Conservation (phyloP, 768 basidiomycete species). For the Tricholoma terreum region DNA sequence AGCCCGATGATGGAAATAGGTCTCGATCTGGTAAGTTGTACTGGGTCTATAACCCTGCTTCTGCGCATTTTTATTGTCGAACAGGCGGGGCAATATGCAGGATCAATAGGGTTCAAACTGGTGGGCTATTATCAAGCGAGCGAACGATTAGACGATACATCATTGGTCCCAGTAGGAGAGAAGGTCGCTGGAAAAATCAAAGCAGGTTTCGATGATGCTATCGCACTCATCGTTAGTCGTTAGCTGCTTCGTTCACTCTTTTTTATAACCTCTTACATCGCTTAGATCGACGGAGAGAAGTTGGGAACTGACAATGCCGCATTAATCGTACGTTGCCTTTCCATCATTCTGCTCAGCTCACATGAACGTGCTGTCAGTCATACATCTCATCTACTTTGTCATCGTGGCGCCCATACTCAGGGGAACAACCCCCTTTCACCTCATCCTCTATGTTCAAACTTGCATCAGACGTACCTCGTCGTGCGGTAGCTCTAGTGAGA, state of each 20-base stretch:
- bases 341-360: too few species aligned
- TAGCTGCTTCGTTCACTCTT: background rate
- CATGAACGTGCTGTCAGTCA: conserved; percentile 37
- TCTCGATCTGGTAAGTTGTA: conserved; percentile 59
- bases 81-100: conserved; percentile 61
- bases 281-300: conserved; percentile 59
- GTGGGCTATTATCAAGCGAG: conserved; percentile 80
- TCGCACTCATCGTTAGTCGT: conserved; percentile 66
- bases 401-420: conserved; percentile 48
- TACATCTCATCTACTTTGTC: conserved; percentile 40
- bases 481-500: conserved; percentile 48
- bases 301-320: conserved; percentile 52
- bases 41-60: background rate
- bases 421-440: conserved; percentile 38
- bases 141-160: conserved; percentile 56
- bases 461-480: conserved; percentile 40
- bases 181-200: conserved; percentile 55
- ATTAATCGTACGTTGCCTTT: conserved; percentile 47
- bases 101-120: conserved; percentile 46
- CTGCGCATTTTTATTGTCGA: conserved; percentile 2
- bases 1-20: conserved; percentile 88
- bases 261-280: conserved; percentile 5
- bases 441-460: conserved; percentile 48
- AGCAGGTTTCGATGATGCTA: conserved; percentile 50
- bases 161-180: conserved; percentile 65